Evolutionary conservation across 2,329 filamentous ascomycete species (phyloP), one percentile per base, ranked within the genome.

Genomic region (Hymenoscyphus infarciens): DNA sequence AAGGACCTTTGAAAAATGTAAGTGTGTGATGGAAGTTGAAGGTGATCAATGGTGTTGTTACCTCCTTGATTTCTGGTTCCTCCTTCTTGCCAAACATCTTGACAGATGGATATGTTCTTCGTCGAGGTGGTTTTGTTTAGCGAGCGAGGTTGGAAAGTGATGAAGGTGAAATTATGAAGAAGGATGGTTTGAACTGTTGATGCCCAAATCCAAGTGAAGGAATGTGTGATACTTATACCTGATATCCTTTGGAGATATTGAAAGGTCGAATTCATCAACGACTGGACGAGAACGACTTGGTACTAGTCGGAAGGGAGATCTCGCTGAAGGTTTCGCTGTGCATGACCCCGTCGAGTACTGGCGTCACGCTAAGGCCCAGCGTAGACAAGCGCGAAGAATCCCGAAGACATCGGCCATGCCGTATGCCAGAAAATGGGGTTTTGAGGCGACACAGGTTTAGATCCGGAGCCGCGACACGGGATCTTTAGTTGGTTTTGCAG

Each of bases 41-140:
- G 25, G 1, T 29, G 25, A 55, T 8, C 52, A 55, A 49, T 25
- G 42, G n/a, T 49, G n/a, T 22, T 13, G 6, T 49, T 31, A 55
- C 52, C 52, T 55, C 60, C 42, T 61, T 39, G 19, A 61, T 10
- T 15, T 61, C 60, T 11, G 60, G 60, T 42, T 61, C 75, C 22
- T 61, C 59, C n/a, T 55, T 27, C 13, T 42, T 55, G 25, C 59
- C 59, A 31, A 49, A 61, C 59, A 61, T 61, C 33, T 56, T 61
- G 56, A 19, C 10, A 38, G 29, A 42, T 35, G 8, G 33, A 35
- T 35, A 15, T 35, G 33, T 35, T 15, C 33, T 35, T 22, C 11
- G 15, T 25, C 11, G 1, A 2, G 19, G 42, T 22, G 42, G 8
- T 2, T 49, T 6, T 49, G 7, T 25, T 49, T 22, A 22, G 5